Evolutionary conservation across 1,139 yeast genomes (phyloP).

Genomic region (Pichia sp.): DNA sequence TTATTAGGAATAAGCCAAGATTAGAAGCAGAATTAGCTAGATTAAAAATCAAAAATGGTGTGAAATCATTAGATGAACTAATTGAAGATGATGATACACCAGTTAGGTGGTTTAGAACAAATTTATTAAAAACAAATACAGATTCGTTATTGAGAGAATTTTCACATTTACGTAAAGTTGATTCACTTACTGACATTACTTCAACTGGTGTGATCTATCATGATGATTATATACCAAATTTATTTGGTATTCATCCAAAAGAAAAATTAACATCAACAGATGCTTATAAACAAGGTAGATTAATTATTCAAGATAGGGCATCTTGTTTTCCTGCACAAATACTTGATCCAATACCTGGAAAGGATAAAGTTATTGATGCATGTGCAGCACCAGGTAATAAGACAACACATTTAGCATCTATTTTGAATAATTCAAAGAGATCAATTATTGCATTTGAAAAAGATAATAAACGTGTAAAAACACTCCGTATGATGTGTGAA

Average conservation of each 20-base stretch:
- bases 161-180: conserved; percentile 43
- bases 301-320: conserved; percentile 92
- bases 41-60: conserved; percentile 63
- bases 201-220: conserved; percentile 50
- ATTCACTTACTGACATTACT: conserved; percentile 42
- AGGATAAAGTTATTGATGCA: conserved; percentile 70
- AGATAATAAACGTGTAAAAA: conserved; percentile 64
- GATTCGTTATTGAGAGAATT: conserved; percentile 42
- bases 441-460: conserved; percentile 81
- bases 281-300: conserved; percentile 65
- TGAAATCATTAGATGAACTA: conserved; percentile 38
- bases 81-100: conserved; percentile 71
- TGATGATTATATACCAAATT: conserved; percentile 65
- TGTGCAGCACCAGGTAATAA: conserved; percentile 99
- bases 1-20: conserved; percentile 71
- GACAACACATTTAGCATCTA: conserved; percentile 87
- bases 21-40: conserved; percentile 76
- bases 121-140: conserved; percentile 45
- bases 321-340: conserved; percentile 95
- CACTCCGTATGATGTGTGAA: conserved; percentile 70
- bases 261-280: conserved; percentile 60
- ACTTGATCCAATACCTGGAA: conserved; percentile 49
- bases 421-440: conserved; percentile 31
- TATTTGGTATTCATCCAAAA: conserved; percentile 77
- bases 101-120: conserved; percentile 81